phyloP scores from a whole-genome alignment of 495 filamentous ascomycete species.

The Aspergillus funiculosus region DNA sequence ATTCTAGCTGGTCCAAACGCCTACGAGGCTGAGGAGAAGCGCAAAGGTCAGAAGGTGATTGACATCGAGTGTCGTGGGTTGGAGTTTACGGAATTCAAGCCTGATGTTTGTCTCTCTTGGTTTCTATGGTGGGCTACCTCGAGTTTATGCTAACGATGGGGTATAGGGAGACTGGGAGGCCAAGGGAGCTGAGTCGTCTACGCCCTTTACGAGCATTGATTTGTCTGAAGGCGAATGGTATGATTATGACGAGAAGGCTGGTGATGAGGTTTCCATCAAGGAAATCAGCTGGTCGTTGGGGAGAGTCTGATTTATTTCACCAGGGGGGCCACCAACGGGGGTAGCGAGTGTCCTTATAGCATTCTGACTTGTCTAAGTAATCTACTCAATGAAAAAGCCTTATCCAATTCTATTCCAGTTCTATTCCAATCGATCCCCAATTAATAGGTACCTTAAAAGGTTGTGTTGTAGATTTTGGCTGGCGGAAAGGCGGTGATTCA shows the following conservation, averaged over 20 bases:
- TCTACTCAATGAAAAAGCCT: slow-evolving; percentile 2
- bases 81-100: slow-evolving; percentile 83
- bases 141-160: background rate
- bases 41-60: slow-evolving; percentile 69
- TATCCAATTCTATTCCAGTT: too few species aligned
- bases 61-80: slow-evolving; percentile 90
- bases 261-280: slow-evolving; percentile 84
- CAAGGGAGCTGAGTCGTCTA: slow-evolving; percentile 70
- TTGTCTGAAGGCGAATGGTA: slow-evolving; percentile 84
- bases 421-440: too few species aligned
- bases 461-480: background rate
- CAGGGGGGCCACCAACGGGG: background rate
- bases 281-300: slow-evolving; percentile 84
- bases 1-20: slow-evolving; percentile 66
- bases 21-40: slow-evolving; percentile 56
- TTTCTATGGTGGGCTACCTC: background rate
- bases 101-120: slow-evolving; percentile 56
- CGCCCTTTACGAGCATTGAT: slow-evolving; percentile 74
- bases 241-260: slow-evolving; percentile 77
- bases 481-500: slow-evolving; percentile 25
- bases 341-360: slow-evolving; percentile 1
- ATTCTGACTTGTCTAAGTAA: slow-evolving; percentile 14
- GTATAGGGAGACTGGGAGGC: slow-evolving; percentile 79
- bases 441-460: too few species aligned
- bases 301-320: slow-evolving; percentile 21